Evolutionary conservation across 2,329 filamentous ascomycete genomes (phyloP), one percentile per base, ranked within the genome.

Genomic region (Aspergillus sergii): DNA sequence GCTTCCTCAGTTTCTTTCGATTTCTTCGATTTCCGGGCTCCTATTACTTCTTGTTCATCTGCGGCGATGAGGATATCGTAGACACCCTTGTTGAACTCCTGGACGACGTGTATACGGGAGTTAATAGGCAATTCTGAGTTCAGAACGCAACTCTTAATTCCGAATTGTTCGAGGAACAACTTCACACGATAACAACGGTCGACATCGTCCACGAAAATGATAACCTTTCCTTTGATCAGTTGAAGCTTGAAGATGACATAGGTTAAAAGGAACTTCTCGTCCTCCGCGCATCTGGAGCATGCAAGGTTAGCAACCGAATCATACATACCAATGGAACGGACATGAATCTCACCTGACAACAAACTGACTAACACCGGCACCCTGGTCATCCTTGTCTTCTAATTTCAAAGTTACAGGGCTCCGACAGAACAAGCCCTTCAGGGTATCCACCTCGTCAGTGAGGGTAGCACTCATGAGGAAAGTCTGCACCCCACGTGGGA

Each of bases 21-120:
- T 62, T 76, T 78, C 64, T 74, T 77, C 26, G 70, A 66, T 63
- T 79, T 79, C 8, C 69, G 63, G 4, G 71, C 85, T 14, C 91
- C 93, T 12, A 97, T 78, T 12, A 96, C 87, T 74, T 96, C 93
- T 68, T 91, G 90, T 75, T 97, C 94, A 71, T 99, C 95, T 0
- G 93, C 94, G 0, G 95, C 95, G 71, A 99, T 97, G 69, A 99
- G 94, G 66, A 98, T 97, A 72, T 99, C 94, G 83, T 99, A 99
- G 8, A 98, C 89, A 59, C 92, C 92, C 79, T 92, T 91, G 82
- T 98, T 99, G 81, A 99, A 99, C 76, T 98, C 93, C 72, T 98
- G 91, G 3, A 99, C 94, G 2, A 97, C 93, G 75, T 99, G 94
- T 45, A 97, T 88, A 64, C 95, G 86, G 1, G 92, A 95, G 73